Percentiles rank a stretch among this genome's conserved stretches.
These are phyloP conservation scores for Buddleja alternifolia DNA, from an alignment of 257 asterid species.

Conservation along the genomic window DNA sequence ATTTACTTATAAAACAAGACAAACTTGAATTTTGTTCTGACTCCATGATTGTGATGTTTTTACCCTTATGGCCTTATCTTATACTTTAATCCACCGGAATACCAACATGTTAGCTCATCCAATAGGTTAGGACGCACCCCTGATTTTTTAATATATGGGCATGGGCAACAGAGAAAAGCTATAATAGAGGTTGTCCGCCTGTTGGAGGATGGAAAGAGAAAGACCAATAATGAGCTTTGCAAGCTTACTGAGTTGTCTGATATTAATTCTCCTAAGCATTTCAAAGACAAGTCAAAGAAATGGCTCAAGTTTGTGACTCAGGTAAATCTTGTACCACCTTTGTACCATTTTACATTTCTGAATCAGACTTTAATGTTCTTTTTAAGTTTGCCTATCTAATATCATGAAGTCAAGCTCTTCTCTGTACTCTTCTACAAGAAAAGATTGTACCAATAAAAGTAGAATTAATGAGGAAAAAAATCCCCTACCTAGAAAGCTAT, in stretches of 20 bases:
- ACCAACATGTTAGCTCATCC: constrained; percentile 33
- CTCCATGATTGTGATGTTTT: constrained; percentile 11
- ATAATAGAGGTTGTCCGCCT: constrained; percentile 85
- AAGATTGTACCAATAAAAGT: constrained; percentile 1
- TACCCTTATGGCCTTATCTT: background rate
- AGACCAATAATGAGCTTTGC: constrained; percentile 41
- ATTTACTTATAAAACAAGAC: constrained; percentile 22
- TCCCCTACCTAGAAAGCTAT: background rate
- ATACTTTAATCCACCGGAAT: constrained; percentile 13
- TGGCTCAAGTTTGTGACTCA: constrained; percentile 90
- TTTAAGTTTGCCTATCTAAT: constrained; percentile 20
- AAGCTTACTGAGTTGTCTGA: constrained; percentile 45
- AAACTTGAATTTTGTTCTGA: constrained; percentile 9
- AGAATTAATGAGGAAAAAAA: constrained; percentile 3
- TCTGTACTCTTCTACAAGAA: background rate
- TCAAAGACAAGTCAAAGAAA: constrained; percentile 90
- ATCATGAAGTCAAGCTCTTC: background rate
- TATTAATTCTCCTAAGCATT: constrained; percentile 63
- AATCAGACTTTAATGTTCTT: background rate
- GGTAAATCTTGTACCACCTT: constrained; percentile 45
- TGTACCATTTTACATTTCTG: constrained; percentile 16
- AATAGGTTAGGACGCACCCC: constrained; percentile 85
- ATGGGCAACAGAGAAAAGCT: constrained; percentile 95
- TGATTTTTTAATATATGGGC: constrained; percentile 83
- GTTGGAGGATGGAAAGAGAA: constrained; percentile 65